Conservation (phyloP, 2,329 filamentous ascomycete species). For the Aspergillus costaricaensis region DNA sequence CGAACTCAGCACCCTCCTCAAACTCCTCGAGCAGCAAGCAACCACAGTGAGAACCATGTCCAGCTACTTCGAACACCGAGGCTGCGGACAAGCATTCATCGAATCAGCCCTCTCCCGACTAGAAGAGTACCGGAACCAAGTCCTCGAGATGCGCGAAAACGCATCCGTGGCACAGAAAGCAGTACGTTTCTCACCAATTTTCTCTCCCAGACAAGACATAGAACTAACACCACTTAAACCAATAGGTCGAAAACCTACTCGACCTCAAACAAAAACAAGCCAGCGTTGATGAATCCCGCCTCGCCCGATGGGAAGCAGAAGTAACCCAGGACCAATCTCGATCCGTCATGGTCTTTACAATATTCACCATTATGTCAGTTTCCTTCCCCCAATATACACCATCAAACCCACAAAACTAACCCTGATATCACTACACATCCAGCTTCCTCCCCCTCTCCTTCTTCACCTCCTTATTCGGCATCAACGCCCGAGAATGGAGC, state of each 20-base stretch:
- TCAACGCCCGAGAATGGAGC: conserved; percentile 65
- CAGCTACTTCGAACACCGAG: conserved; percentile 33
- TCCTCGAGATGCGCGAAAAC: conserved; percentile 60
- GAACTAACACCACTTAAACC: not conserved
- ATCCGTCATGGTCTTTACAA: conserved; percentile 59
- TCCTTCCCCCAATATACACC: not conserved
- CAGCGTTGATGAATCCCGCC: conserved; percentile 66
- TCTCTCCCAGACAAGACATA: not conserved
- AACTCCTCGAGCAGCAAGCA: conserved; percentile 61
- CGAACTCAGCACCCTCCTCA: conserved; percentile 59
- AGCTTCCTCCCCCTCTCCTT: conserved; percentile 64
- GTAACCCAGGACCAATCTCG: conserved; percentile 63
- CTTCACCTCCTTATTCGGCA: conserved; percentile 66
- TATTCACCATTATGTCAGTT: conserved; percentile 63
- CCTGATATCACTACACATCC: not conserved
- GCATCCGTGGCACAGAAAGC: conserved; percentile 61
- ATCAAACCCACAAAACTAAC: not conserved
- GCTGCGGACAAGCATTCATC: conserved; percentile 55
- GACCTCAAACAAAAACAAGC: conserved; percentile 69
- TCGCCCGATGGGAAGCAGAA: conserved; percentile 64
- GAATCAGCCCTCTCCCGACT: conserved; percentile 56
- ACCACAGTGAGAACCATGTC: conserved; percentile 48
- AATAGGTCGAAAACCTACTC: conserved; percentile 63
- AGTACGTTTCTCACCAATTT: conserved; percentile 33
- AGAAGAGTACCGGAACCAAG: conserved; percentile 57